A percentile compares a stretch with the other conserved stretches of the same genome.
These are phyloP conservation scores for Paramecium sexaurelia DNA, from an alignment of 73 alveolate species.

Conservation along the genomic window DNA sequence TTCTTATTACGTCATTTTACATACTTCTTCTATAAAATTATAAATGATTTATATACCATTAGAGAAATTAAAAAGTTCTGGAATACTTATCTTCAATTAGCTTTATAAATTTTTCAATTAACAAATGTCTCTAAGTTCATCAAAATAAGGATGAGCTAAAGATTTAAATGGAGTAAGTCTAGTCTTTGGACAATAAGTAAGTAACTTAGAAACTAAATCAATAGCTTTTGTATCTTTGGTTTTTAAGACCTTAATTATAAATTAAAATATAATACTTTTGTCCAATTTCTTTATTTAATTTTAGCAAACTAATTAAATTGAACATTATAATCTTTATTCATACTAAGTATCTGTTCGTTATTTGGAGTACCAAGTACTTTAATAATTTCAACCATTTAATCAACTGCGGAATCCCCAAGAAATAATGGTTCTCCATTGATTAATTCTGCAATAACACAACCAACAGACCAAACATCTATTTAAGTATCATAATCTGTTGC, in stretches of 20 bases:
- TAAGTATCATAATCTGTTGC: conserved; percentile 74
- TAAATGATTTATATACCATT: not conserved
- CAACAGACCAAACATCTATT: conserved; percentile 82
- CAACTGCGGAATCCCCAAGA: conserved; percentile 85
- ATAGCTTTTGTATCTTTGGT: conserved; percentile 72
- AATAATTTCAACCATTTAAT: conserved; percentile 83
- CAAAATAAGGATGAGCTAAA: conserved; percentile 81
- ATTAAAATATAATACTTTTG: not conserved
- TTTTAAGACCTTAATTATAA: conserved; percentile 41
- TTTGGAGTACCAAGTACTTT: conserved; percentile 90
- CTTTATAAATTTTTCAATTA: not conserved
- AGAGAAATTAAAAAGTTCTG: conserved; percentile 39
- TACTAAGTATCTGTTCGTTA: conserved; percentile 71
- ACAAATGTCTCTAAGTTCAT: conserved; percentile 77
- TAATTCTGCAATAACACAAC: conserved; percentile 80
- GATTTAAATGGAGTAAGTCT: conserved; percentile 78
- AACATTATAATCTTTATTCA: conserved; percentile 78
- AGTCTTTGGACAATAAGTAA: conserved; percentile 76
- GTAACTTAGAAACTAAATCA: conserved; percentile 74
- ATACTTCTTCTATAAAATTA: not conserved
- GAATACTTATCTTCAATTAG: not conserved
- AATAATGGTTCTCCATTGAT: conserved; percentile 81
- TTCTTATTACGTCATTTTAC: not conserved
- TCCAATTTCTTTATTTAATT: conserved; percentile 60
- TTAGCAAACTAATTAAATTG: not conserved